Base-by-base conservation (phyloP, 2,329 filamentous ascomycete genomes). In the Aspergillus pseudoterreus region DNA sequence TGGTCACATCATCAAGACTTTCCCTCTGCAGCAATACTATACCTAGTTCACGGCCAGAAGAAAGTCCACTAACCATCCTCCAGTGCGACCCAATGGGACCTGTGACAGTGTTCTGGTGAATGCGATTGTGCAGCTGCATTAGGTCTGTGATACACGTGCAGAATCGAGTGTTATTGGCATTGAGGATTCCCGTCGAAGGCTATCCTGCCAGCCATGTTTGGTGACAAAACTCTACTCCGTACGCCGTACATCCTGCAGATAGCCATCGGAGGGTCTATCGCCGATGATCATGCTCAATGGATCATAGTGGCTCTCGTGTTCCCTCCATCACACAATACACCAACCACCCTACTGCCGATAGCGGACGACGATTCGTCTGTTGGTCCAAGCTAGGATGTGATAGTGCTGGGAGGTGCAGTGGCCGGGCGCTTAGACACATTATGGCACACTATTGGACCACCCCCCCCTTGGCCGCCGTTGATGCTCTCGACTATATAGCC, bases 401-500 rank as follows among this genome's bases (percentile, higher is more conserved):
- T 42, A 51, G 53, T 56, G 57, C 53, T 49, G 45, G 17, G 43
- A 48, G 36, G 47, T 57, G 58, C 58, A 60, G 47, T 6, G 43
- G 17, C 42, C 45, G 44, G 57, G 58, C 58, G 58, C 58, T 57
- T 61, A 59, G 49, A 39, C 30, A 24, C 21, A 38, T 24, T 33
- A 41, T n/a, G 11, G n/a, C 45, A 15, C 32, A 27, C 45, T 36
- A 56, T 59, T 59, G 57, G 57, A 50, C 47, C 17, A 35, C 42
- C 45, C 33, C 39, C 27, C 38, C n/a, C 27, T 51, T 51, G 33
- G 14, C 47, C 50, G 43, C 17, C 5, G 21, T n/a, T 30, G 24
- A 12, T 22, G 21, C 43, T 33, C 27, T 14, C 46, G 52, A 51
- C 53, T 60, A 71, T 70, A 70, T 71, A 71, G 66, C 63, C 66